These are phyloP conservation scores for Aspergillus brunneoviolaceus DNA, from an alignment of 2,329 filamentous ascomycete genomes.

Conservation along the genomic window DNA sequence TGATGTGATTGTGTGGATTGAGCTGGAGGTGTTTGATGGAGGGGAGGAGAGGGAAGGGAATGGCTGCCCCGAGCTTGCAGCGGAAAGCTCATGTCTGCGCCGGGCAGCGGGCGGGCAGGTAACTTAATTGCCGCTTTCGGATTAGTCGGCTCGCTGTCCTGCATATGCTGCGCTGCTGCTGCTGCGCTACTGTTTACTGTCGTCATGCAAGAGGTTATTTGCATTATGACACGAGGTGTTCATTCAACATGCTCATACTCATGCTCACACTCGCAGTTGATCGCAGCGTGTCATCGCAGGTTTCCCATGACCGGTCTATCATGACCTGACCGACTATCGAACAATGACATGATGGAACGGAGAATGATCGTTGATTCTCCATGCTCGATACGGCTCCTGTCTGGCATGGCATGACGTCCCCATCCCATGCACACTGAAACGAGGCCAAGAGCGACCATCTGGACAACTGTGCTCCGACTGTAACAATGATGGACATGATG, in stretches of 20 bases:
- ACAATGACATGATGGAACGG: neutral
- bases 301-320: no score
- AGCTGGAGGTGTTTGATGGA: neutral
- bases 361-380: neutral
- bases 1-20: neutral
- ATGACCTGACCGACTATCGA: neutral
- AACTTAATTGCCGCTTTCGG: neutral
- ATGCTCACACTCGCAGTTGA: no score
- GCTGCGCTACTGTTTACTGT: no score
- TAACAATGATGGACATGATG: neutral
- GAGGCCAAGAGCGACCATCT: neutral
- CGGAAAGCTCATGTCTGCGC: no score
- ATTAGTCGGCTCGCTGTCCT: neutral
- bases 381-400: neutral
- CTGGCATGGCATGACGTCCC: neutral
- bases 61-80: neutral
- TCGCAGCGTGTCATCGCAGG: no score
- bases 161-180: no score
- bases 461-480: neutral
- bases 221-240: no score
- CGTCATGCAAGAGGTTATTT: no score
- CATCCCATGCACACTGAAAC: neutral
- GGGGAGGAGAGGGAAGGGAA: neutral
- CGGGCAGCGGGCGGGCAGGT: neutral
- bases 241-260: no score